phyloP scores from a whole-genome alignment of 352 stramenopile species.

The Albugo candida region DNA sequence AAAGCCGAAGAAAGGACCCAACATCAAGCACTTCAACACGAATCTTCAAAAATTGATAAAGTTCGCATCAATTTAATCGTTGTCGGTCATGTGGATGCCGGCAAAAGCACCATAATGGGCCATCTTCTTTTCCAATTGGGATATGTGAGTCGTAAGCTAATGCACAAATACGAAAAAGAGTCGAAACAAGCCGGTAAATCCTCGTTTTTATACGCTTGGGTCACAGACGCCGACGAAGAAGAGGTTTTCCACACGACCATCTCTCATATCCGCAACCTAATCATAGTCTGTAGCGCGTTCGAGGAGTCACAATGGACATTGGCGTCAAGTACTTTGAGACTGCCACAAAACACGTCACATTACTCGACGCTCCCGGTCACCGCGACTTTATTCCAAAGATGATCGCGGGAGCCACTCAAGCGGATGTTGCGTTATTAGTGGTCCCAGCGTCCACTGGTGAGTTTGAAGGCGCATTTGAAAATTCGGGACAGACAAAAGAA shows the following conservation, averaged over 20 bases:
- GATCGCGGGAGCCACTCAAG: constrained; percentile 88
- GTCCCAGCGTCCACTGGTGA: constrained; percentile 87
- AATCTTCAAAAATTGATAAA: not conserved
- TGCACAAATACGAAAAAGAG: constrained; percentile 87
- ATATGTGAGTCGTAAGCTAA: constrained; percentile 69
- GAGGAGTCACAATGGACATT: constrained; percentile 97
- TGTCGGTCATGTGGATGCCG: constrained; percentile 93
- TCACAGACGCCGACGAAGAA: constrained; percentile 80
- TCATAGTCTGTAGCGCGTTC: constrained; percentile 48
- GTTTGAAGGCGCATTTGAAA: constrained; percentile 90
- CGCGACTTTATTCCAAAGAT: constrained; percentile 96
- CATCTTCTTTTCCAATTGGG: constrained; percentile 85
- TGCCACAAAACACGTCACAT: constrained; percentile 78
- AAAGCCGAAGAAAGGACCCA: constrained; percentile 52
- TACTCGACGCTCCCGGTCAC: constrained; percentile 94
- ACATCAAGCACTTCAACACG: constrained; percentile 19
- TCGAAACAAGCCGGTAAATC: constrained; percentile 82
- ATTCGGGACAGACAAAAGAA: constrained; percentile 94
- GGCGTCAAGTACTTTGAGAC: constrained; percentile 87
- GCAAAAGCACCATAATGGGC: constrained; percentile 94
- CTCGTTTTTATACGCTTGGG: constrained; percentile 92
- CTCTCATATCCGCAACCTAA: too few relatives aligned
- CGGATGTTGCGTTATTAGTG: constrained; percentile 86
- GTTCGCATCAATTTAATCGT: constrained; percentile 83
- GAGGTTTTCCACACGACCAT: constrained; percentile 12